A percentile compares a stretch with the other conserved stretches of the same genome.
These are phyloP conservation scores for Populus alba DNA, from an alignment of 345 rosid species.

Conservation along the genomic window DNA sequence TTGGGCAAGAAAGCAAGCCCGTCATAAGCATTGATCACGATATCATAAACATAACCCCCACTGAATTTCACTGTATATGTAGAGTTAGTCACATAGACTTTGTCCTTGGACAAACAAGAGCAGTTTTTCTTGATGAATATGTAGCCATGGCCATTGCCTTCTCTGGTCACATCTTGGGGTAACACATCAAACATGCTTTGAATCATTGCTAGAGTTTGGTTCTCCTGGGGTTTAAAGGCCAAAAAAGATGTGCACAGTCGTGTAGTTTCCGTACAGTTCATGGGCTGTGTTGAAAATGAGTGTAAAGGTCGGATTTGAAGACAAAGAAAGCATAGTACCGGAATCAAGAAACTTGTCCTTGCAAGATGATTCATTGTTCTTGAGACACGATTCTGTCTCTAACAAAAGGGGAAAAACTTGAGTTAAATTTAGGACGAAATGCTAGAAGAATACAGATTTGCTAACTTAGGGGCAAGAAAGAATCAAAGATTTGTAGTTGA, in stretches of 20 bases:
- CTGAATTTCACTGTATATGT: constrained; percentile 72
- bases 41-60: constrained; percentile 53
- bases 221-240: constrained; percentile 66
- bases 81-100: constrained; percentile 64
- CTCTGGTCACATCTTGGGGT: constrained; percentile 56
- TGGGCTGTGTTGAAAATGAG: constrained; percentile 51
- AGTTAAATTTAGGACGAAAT: no score
- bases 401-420: neutral
- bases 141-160: constrained; percentile 44
- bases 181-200: constrained; percentile 90
- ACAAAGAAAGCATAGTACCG: constrained; percentile 19
- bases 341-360: constrained; percentile 26
- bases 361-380: constrained; percentile 33
- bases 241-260: constrained; percentile 81
- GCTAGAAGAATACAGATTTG: no score
- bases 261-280: constrained; percentile 79
- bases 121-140: constrained; percentile 78
- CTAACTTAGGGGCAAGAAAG: neutral
- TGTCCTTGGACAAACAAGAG: constrained; percentile 62
- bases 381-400: neutral
- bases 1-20: constrained; percentile 71
- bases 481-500: constrained; percentile 3
- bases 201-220: constrained; percentile 60
- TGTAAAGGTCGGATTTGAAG: constrained; percentile 12
- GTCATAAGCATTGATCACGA: constrained; percentile 61